Conservation (phyloP, 208 protist species). For the Leishmania gerbilli region DNA sequence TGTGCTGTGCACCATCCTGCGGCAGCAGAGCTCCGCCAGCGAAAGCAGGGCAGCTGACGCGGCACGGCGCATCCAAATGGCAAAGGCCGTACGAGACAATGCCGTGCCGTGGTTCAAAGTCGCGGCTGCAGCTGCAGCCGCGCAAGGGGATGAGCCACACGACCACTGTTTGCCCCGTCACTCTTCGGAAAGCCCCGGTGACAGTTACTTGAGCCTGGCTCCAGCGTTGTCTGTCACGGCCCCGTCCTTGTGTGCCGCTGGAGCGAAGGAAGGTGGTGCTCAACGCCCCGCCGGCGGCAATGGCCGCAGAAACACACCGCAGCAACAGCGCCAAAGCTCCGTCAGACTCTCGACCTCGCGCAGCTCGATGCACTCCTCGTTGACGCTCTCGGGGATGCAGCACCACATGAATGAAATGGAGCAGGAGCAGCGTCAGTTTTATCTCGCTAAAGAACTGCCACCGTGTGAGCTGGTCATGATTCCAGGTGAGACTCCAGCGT, state of each 20-base stretch:
- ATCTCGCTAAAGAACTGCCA: conserved; percentile 27
- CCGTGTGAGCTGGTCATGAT: conserved; percentile 29
- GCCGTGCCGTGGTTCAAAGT: conserved; percentile 18
- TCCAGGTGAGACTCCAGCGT: neutral
- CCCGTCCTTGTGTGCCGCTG: neutral
- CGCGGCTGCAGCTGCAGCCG: neutral
- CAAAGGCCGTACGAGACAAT: conserved; percentile 28
- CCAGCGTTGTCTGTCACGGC: neutral
- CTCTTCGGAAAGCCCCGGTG: neutral
- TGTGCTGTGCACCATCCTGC: conserved; percentile 16
- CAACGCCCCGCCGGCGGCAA: neutral
- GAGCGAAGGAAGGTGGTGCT: neutral
- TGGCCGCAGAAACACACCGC: neutral
- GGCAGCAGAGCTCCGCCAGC: neutral
- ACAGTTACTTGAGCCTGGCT: neutral
- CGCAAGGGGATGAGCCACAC: neutral
- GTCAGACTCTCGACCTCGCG: neutral
- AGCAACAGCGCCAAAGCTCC: neutral
- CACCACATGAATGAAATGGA: conserved; percentile 10
- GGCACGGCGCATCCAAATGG: conserved; percentile 13
- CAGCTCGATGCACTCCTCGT: conserved; percentile 5
- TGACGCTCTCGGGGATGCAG: neutral
- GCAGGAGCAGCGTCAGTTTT: conserved; percentile 11
- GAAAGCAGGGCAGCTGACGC: neutral
- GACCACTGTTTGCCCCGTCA: neutral